phyloP scores from a whole-genome alignment of 768 basidiomycete species.

The Pleurotus sapidus region DNA sequence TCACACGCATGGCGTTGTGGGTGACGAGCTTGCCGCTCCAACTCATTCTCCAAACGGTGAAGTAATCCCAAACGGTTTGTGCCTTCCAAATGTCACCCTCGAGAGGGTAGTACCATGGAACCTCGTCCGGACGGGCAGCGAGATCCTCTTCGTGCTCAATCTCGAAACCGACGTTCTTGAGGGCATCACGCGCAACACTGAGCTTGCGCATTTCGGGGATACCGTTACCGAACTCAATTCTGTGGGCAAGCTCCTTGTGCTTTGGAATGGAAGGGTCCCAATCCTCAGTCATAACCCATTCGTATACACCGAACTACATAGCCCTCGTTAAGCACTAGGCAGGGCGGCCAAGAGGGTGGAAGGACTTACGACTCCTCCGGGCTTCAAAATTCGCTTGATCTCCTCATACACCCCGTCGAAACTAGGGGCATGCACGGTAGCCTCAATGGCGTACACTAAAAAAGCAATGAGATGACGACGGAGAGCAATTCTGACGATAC shows the following conservation, averaged over 20 bases:
- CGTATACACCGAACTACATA: constrained; percentile 90
- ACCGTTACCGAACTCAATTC: constrained; percentile 92
- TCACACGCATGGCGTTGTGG: constrained; percentile 69
- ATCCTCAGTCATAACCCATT: constrained; percentile 97
- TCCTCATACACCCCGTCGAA: constrained; percentile 96
- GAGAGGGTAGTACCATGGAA: constrained; percentile 96
- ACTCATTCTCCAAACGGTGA: constrained; percentile 89
- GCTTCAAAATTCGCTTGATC: constrained; percentile 92
- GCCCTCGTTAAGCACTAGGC: background rate
- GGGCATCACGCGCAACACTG: constrained; percentile 64
- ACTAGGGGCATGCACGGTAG: constrained; percentile 92
- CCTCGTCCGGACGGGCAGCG: constrained; percentile 72
- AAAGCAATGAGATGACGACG: background rate
- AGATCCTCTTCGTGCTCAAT: constrained; percentile 93
- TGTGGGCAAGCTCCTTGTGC: constrained; percentile 90
- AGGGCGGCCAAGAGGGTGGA: background rate
- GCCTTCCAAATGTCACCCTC: constrained; percentile 92
- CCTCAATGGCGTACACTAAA: constrained; percentile 94
- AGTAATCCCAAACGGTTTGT: constrained; percentile 90
- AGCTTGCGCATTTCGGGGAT: constrained; percentile 96
- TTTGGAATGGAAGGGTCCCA: constrained; percentile 85
- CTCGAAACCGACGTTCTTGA: constrained; percentile 81
- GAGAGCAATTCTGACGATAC: constrained; percentile 20
- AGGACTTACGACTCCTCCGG: constrained; percentile 82
- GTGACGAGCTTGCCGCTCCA: constrained; percentile 82